Percentiles rank a stretch among this genome's conserved stretches.
Conservation (phyloP, 1,284 basidiomycete species). For the Microbotryomycetes sp. region DNA sequence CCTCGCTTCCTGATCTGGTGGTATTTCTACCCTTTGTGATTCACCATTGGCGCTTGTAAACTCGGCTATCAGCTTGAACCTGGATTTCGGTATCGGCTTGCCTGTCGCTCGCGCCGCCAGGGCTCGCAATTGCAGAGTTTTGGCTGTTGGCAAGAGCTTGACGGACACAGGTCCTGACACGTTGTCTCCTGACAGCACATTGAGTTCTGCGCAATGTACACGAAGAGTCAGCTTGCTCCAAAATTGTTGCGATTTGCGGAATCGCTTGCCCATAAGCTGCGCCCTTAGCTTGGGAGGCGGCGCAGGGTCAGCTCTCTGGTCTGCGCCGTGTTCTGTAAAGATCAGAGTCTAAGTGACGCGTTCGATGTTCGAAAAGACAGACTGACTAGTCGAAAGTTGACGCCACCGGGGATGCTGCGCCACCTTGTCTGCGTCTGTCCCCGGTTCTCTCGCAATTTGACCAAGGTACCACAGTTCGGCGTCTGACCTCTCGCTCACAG, state of each 20-base stretch:
- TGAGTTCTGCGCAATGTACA: too few species aligned
- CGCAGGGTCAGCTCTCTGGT: too few species aligned
- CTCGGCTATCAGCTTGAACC: slow-evolving; percentile 13
- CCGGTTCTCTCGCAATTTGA: slow-evolving; percentile 42
- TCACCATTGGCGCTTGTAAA: background rate
- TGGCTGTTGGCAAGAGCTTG: slow-evolving; percentile 15
- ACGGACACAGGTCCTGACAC: background rate
- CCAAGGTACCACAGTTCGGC: slow-evolving; percentile 79
- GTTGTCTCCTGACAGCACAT: background rate
- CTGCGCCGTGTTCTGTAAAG: too few species aligned
- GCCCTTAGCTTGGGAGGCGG: too few species aligned
- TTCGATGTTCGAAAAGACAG: too few species aligned
- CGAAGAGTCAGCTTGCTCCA: too few species aligned
- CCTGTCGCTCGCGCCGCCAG: slow-evolving; percentile 9
- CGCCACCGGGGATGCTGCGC: slow-evolving; percentile 57
- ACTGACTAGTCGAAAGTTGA: slow-evolving; percentile 56
- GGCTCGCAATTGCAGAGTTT: slow-evolving; percentile 20
- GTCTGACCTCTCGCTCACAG: slow-evolving; percentile 66
- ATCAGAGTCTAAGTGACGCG: too few species aligned
- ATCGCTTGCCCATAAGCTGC: too few species aligned
- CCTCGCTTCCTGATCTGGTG: slow-evolving; percentile 17
- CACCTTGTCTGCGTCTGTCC: background rate
- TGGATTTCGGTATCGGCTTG: slow-evolving; percentile 13
- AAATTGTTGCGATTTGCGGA: too few species aligned
- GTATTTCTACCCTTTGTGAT: slow-evolving; percentile 6